A percentile compares a stretch with the other conserved stretches of the same genome.
Conservation (phyloP, 176 grass and related monocot species). For the Areca catechu region DNA sequence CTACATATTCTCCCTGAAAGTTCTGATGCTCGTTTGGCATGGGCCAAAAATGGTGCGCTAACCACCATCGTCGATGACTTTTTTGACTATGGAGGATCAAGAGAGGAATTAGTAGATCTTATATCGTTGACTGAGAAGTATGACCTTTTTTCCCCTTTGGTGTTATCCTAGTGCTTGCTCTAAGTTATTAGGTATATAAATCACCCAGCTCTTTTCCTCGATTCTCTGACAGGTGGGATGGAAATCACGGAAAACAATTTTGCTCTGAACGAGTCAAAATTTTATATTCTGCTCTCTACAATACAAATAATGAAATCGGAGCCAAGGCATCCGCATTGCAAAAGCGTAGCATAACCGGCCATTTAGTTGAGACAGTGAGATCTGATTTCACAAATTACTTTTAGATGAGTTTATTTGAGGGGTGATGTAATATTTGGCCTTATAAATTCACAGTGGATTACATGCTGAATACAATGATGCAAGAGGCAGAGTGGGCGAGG, state of each 20-base stretch:
- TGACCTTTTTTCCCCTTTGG: background rate
- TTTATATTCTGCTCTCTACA: constrained; percentile 44
- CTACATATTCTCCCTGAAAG: constrained; percentile 48
- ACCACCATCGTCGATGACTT: constrained; percentile 62
- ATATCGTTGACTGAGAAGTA: constrained; percentile 54
- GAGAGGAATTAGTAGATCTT: constrained; percentile 52
- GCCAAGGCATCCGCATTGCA: constrained; percentile 43
- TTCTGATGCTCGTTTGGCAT: constrained; percentile 43
- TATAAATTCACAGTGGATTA: constrained; percentile 38
- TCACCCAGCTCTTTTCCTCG: background rate
- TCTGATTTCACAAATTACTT: background rate
- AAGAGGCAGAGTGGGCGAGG: constrained; percentile 38
- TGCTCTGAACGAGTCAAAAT: constrained; percentile 62
- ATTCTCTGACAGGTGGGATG: constrained; percentile 49
- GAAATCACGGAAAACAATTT: constrained; percentile 30
- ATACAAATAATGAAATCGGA: constrained; percentile 49
- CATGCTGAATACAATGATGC: constrained; percentile 55
- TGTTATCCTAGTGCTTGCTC: no score
- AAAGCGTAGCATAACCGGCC: constrained; percentile 33
- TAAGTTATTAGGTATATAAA: no score
- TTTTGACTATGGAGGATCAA: constrained; percentile 68
- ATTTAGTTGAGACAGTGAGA: constrained; percentile 57
- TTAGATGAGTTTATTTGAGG: background rate
- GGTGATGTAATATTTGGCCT: background rate
- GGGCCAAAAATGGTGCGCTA: constrained; percentile 55